Evolutionary conservation across 2,329 filamentous ascomycete species (phyloP).

Genomic region (Calcarisporium arbuscula): DNA sequence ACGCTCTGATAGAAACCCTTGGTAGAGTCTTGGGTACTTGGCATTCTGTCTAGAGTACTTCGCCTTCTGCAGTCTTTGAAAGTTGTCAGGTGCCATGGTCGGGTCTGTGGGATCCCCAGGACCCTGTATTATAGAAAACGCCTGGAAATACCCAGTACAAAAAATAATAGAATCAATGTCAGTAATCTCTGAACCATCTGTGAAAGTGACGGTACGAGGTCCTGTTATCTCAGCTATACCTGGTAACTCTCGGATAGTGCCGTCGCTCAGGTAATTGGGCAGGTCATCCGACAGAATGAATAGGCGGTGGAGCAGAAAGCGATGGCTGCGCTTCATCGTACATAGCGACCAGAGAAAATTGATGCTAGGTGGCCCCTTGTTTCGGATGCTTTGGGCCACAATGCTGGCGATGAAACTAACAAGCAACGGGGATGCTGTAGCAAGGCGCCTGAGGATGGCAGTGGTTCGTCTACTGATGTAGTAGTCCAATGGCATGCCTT

Average conservation of each 20-base stretch:
- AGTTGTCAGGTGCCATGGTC: slow-evolving; percentile 18
- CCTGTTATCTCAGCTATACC: slow-evolving; percentile 22
- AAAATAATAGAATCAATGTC: slow-evolving; percentile 26
- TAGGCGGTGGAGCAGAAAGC: slow-evolving; percentile 16
- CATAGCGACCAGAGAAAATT: too few species aligned
- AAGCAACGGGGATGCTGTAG: too few species aligned
- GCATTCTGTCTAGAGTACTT: slow-evolving; percentile 14
- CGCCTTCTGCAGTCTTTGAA: slow-evolving; percentile 15
- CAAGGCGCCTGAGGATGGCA: too few species aligned
- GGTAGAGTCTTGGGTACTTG: slow-evolving; percentile 22
- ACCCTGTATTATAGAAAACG: slow-evolving; percentile 21
- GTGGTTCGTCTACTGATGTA: too few species aligned
- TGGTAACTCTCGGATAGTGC: slow-evolving; percentile 18
- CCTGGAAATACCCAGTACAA: slow-evolving; percentile 25
- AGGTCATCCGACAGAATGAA: slow-evolving; percentile 23
- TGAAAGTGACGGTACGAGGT: slow-evolving; percentile 19
- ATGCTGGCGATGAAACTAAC: too few species aligned
- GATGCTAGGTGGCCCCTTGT: too few species aligned
- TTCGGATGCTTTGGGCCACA: too few species aligned
- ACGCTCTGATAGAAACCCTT: slow-evolving; percentile 23
- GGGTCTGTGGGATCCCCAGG: slow-evolving; percentile 20
- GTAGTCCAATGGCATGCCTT: too few species aligned
- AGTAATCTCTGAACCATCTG: slow-evolving; percentile 22
- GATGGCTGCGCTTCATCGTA: too few species aligned
- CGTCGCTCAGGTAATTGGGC: slow-evolving; percentile 18